These are phyloP conservation scores for Ustilago xerochloae DNA, from an alignment of 1,284 basidiomycete genomes.

Conservation along the genomic window DNA sequence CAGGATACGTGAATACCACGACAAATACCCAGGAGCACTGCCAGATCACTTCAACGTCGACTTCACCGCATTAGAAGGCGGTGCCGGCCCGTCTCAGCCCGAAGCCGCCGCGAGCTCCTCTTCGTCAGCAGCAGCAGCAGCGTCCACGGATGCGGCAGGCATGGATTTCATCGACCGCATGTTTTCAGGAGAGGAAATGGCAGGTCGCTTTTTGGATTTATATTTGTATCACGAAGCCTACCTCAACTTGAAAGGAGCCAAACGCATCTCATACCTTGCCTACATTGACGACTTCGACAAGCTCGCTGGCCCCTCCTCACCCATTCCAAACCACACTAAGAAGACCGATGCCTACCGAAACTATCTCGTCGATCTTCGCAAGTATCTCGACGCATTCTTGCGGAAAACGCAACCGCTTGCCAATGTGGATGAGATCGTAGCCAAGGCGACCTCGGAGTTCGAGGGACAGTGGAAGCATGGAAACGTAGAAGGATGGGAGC, in stretches of 20 bases:
- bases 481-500: constrained; percentile 81
- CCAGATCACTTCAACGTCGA: constrained; percentile 61
- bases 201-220: constrained; percentile 93
- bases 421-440: constrained; percentile 80
- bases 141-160: constrained; percentile 20
- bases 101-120: background rate
- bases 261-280: constrained; percentile 92
- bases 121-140: constrained; percentile 26
- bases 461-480: constrained; percentile 81
- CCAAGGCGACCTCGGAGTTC: constrained; percentile 78
- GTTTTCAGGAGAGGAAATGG: constrained; percentile 84
- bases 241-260: constrained; percentile 78
- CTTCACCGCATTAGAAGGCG: constrained; percentile 57
- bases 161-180: constrained; percentile 60
- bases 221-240: constrained; percentile 88
- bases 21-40: constrained; percentile 87
- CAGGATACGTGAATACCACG: constrained; percentile 94
- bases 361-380: constrained; percentile 73
- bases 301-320: constrained; percentile 68
- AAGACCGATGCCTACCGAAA: constrained; percentile 55
- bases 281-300: constrained; percentile 76
- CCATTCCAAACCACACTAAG: constrained; percentile 55
- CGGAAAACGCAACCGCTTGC: constrained; percentile 87
- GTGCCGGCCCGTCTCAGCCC: constrained; percentile 4
- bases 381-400: constrained; percentile 86